Percentiles rank a stretch among this genome's conserved stretches.
Conservation (phyloP, 78 protist genomes). For the Andalucia godoyi region DNA sequence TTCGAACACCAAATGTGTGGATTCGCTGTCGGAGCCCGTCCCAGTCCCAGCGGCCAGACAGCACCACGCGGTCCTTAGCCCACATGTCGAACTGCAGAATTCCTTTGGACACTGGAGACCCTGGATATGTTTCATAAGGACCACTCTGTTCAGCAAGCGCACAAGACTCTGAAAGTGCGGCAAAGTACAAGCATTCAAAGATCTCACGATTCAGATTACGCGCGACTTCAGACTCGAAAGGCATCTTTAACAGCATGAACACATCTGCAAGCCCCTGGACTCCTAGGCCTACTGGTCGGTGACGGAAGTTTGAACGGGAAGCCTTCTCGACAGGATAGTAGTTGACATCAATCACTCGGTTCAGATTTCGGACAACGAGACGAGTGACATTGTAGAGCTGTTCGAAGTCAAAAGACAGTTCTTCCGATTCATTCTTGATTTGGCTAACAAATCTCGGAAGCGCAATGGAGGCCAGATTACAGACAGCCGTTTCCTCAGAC, state of each 20-base stretch:
- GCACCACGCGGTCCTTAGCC: constrained; percentile 31
- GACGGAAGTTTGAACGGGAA: constrained; percentile 65
- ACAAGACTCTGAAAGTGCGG: constrained; percentile 34
- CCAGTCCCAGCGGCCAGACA: constrained; percentile 31
- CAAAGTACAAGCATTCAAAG: constrained; percentile 93
- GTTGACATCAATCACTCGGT: constrained; percentile 86
- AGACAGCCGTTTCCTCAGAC: constrained; percentile 81
- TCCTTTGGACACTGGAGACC: constrained; percentile 81
- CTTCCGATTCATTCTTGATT: neutral
- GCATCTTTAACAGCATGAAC: constrained; percentile 68
- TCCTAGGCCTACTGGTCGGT: constrained; percentile 95
- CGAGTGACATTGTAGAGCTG: constrained; percentile 33
- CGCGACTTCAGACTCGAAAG: constrained; percentile 86
- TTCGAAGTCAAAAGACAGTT: constrained; percentile 53
- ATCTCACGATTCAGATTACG: constrained; percentile 77
- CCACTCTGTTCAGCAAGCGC: constrained; percentile 45
- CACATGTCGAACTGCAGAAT: constrained; percentile 92
- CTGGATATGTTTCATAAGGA: constrained; percentile 60
- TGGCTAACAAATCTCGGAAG: constrained; percentile 81
- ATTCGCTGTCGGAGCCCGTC: constrained; percentile 12
- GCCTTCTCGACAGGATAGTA: constrained; percentile 95
- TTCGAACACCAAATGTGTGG: constrained; percentile 74
- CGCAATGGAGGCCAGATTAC: constrained; percentile 96
- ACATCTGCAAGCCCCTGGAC: constrained; percentile 95
- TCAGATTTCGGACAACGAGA: constrained; percentile 74